Evolutionary conservation across 2,329 filamentous ascomycete genomes (phyloP), one percentile per base, ranked within the genome.

Genomic region (Claviceps fusiformis): DNA sequence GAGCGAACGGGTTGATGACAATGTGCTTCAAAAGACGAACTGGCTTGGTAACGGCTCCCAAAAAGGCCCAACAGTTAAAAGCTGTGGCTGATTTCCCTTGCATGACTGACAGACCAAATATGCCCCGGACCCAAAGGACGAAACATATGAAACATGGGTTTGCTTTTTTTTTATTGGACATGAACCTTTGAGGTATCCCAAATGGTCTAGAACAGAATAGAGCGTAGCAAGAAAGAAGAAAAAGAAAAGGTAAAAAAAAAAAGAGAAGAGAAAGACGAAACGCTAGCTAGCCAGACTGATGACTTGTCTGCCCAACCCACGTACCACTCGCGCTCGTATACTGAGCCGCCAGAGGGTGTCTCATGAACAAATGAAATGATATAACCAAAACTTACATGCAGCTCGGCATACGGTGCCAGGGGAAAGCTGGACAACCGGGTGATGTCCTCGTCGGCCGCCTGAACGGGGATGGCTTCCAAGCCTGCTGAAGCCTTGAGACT

Each of bases 381-480:
- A 51, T 58, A 58, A 52, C 57, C 45, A 60, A 57, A 58, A 85
- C 85, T 80, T 79, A 92, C 89, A 72, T 85, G 80, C 61, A 95
- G 77, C 70, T 92, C 87, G 57, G 86, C 86, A 72, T 91, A 89
- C 35, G 84, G 79, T 62, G 80, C 76, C 68, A 93, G 74, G 54
- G 80, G 78, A 67, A 87, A 91, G 60, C 67, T 76, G 61, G 72
- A 79, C 63, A 90, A 76, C 65, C 77, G 74, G 53, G 80, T 80
- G 53, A 73, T 74, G 58, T 95, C 88, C 70, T 96, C 89, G 64
- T 91, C 81, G 44, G 77, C 73, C 48, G 84, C 84, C 64, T 84
- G 78, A 62, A 95, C 75, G 53, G 84, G 70, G 60, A 88, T 76
- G 58, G 76, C 75, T 59, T 83, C 78, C 62, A 82, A 77, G 39